Evolutionary conservation across 2,329 filamentous ascomycete species (phyloP), one percentile per base, ranked within the genome.

Genomic region (Xylariomycetidae sp.): DNA sequence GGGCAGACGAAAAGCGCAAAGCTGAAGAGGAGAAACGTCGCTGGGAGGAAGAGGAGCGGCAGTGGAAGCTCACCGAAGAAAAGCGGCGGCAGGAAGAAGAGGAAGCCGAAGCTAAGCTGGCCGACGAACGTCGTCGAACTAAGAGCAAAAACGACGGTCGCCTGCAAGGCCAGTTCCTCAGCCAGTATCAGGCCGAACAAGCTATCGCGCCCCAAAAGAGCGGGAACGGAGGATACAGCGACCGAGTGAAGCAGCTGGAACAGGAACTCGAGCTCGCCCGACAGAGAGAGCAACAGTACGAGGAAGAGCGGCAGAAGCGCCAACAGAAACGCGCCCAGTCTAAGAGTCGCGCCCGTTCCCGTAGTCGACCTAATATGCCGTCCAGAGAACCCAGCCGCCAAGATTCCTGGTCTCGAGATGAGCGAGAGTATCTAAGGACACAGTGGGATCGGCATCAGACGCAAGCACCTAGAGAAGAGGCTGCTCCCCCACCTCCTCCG

Each of bases 111-210:
- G 74, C 76, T 9, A 73, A 72, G 25, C 58, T 88, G 19, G 75
- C 77, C 30, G 70, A 81, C 38, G 84, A 90, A 52, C 75, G 83
- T 30, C 70, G 70, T 48, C 70, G 75, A 38, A 69, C 76, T 36
- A 73, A 77, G 40, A 70, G 67, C 16, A 67, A 66, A 41, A 82
- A 76, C 50, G 81, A 88, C 48, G 70, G 72, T 23, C 77, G 81
- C 41, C 68, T 95, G 15, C 82, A 81, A 40, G 88, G 88, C 3
- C 88, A 95, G 54, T 89, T 82, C 49, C 72, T 94, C 31, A 90
- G 85, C 53, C 85, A 95, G 54, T 94, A 95, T 56, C 83, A 87
- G 56, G 79, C 82, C 14, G 81, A 87, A 46, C 79, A 85, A 54
- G 58, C 69, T 41, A 52, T 59, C 34, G 46, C 50, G 48, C 56